These are phyloP conservation scores for Otatea glauca DNA, from an alignment of 176 grass and related monocot genomes.

Conservation along the genomic window DNA sequence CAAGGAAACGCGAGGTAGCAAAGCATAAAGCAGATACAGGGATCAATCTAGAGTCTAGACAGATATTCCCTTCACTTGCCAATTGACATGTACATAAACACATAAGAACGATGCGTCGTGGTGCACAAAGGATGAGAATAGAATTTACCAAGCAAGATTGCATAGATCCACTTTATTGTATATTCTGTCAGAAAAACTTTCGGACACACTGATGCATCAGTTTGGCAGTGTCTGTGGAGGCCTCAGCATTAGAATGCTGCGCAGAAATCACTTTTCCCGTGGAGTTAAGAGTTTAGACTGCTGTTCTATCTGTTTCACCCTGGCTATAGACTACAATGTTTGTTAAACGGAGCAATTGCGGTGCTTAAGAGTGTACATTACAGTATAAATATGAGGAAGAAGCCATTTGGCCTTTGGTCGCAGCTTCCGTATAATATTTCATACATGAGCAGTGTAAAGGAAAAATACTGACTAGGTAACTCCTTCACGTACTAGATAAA, in stretches of 20 bases:
- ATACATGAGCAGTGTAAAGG: background rate
- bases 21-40: slow-evolving; percentile 6
- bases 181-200: background rate
- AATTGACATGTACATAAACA: background rate
- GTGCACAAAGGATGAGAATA: background rate
- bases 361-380: slow-evolving; percentile 2
- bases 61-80: background rate
- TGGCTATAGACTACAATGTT: background rate
- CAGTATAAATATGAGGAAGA: background rate
- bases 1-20: background rate
- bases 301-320: background rate
- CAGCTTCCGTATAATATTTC: background rate
- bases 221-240: background rate
- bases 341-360: background rate
- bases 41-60: background rate
- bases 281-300: background rate
- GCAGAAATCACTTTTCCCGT: slow-evolving; percentile 6
- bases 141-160: background rate
- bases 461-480: background rate
- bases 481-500: background rate
- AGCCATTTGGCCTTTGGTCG: background rate
- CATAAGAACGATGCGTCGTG: background rate
- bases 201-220: background rate
- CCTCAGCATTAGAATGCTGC: background rate
- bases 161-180: slow-evolving; percentile 26